A percentile compares a stretch with the other conserved stretches of the same genome.
Conservation (phyloP, 176 grass and related monocot genomes). For the Pharus latifolius region DNA sequence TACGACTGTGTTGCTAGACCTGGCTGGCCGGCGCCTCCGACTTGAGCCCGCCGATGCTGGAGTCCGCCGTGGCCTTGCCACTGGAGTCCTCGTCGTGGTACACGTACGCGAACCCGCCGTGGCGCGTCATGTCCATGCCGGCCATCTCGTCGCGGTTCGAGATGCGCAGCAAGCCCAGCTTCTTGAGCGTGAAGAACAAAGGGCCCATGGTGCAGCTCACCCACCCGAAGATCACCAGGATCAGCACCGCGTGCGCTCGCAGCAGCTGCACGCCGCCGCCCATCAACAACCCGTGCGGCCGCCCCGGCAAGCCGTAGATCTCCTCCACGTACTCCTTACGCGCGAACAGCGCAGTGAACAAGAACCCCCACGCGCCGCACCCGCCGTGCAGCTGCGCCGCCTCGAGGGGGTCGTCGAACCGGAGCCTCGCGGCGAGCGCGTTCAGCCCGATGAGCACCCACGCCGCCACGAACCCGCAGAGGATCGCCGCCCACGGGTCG, state of each 20-base stretch:
- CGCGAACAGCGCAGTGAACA: constrained; percentile 65
- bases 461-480: constrained; percentile 59
- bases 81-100: constrained; percentile 38
- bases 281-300: constrained; percentile 52
- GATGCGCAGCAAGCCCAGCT: constrained; percentile 35
- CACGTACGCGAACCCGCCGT: constrained; percentile 46
- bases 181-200: constrained; percentile 43
- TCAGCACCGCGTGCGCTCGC: constrained; percentile 21
- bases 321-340: constrained; percentile 40
- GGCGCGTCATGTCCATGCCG: constrained; percentile 49
- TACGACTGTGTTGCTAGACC: not conserved
- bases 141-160: constrained; percentile 35
- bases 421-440: constrained; percentile 19
- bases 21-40: not conserved
- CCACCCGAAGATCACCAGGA: constrained; percentile 51
- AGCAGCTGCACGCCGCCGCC: constrained; percentile 46
- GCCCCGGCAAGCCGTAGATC: constrained; percentile 17
- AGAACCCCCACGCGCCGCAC: constrained; percentile 54
- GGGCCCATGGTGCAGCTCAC: constrained; percentile 57
- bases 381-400: constrained; percentile 61
- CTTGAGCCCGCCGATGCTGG: not conserved
- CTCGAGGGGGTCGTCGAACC: constrained; percentile 56
- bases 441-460: constrained; percentile 66
- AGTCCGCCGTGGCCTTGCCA: constrained; percentile 1
- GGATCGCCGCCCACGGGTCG: constrained; percentile 53